Evolutionary conservation across 2,329 filamentous ascomycete species (phyloP), one percentile per base, ranked within the genome.

Genomic region (Fusarium austroafricanum): DNA sequence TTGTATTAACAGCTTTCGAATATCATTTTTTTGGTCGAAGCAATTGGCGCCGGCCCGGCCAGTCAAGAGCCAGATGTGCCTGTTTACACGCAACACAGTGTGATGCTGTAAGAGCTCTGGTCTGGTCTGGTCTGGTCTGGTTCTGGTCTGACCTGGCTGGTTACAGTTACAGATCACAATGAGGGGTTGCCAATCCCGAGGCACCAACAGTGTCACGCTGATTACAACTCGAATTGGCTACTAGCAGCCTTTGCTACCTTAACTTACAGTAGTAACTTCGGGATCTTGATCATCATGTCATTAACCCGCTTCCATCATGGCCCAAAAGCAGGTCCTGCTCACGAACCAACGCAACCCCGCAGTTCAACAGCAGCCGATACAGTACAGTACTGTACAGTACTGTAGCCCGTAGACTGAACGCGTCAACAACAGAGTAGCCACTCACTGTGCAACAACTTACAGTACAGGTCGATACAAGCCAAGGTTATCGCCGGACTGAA

Each of bases 211-310:
- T 51, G 58, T 58, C 38, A 57, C 50, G 38, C 46, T 67, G 54
- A 65, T 65, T 65, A 53, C 59, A 43, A 37, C 50, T 65, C 21
- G 59, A 68, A 68, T 50, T 55, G 65, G 65, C 20, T 43, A 68
- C 33, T 35, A 17, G 33, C 15, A 33, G 52, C 23, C 31, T 51
- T n/a, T 42, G n/a, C 17, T 17, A 31, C 28, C 10, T 38, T 21
- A 15, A 29, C 20, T n/a, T 43, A 26, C 23, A 5, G 23, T 26
- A 33, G 26, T 28, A 20, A 42, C 35, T 17, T 44, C 15, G 40
- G 29, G 14, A 46, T 23, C 35, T 61, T 62, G 56, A 61, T 68
- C 65, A 50, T 33, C 65, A 47, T 61, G 46, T 12, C 35, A 52
- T 67, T 55, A 49, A 49, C 39, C 64, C 49, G 42, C 37, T 60